These are phyloP conservation scores for Ogataea kodamae DNA, from an alignment of 805 yeast genomes.

Conservation along the genomic window DNA sequence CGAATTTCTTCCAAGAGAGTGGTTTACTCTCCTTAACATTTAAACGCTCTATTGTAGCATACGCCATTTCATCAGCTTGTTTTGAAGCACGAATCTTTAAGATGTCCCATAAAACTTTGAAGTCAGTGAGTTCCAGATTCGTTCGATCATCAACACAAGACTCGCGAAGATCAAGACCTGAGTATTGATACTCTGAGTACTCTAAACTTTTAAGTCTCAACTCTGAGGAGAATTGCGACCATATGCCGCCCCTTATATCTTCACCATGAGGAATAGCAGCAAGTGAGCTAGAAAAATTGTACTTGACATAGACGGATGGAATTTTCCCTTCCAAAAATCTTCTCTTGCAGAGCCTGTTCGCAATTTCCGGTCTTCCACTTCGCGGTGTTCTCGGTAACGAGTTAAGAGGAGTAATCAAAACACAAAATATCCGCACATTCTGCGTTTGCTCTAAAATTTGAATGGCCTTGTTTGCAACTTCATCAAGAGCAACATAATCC, in stretches of 20 bases:
- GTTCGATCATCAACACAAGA: constrained; percentile 77
- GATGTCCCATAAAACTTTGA: constrained; percentile 65
- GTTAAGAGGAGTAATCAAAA: constrained; percentile 74
- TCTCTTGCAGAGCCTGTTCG: constrained; percentile 80
- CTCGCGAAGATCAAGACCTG: constrained; percentile 77
- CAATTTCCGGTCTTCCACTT: constrained; percentile 87
- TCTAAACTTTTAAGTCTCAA: constrained; percentile 56
- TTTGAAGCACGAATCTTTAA: constrained; percentile 73
- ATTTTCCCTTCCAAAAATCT: constrained; percentile 76
- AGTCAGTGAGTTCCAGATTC: constrained; percentile 69
- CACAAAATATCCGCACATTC: constrained; percentile 74
- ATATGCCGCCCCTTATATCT: constrained; percentile 75
- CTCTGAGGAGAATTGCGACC: constrained; percentile 76
- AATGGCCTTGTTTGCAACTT: constrained; percentile 45
- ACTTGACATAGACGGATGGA: constrained; percentile 77
- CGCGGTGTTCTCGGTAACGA: constrained; percentile 79
- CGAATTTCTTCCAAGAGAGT: constrained; percentile 79
- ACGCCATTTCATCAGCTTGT: constrained; percentile 80
- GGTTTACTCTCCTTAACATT: constrained; percentile 48
- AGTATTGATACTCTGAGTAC: constrained; percentile 69
- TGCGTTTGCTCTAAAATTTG: constrained; percentile 53
- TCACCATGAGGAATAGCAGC: constrained; percentile 69
- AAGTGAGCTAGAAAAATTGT: constrained; percentile 61
- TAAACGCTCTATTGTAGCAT: constrained; percentile 39
- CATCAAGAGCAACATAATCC: constrained; percentile 43